phyloP scores from a whole-genome alignment of 805 yeast species.

The Cephaloascus fragrans region DNA sequence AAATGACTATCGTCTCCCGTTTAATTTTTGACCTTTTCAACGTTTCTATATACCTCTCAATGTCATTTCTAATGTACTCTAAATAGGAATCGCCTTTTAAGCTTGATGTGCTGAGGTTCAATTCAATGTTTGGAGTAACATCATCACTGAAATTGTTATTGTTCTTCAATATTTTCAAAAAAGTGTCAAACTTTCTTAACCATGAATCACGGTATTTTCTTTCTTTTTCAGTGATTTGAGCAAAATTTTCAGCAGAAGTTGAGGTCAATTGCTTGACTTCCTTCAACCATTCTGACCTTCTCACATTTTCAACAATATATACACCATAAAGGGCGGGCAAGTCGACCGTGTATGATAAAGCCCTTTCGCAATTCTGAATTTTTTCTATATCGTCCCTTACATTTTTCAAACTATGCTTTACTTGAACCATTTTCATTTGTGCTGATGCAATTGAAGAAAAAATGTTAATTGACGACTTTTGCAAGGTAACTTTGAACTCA shows the following conservation, averaged over 20 bases:
- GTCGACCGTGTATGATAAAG: constrained; percentile 38
- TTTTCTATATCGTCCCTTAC: constrained; percentile 23
- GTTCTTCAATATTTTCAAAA: constrained; percentile 14
- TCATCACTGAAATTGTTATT: constrained; percentile 5
- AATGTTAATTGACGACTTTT: background rate
- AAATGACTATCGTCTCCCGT: constrained; percentile 18
- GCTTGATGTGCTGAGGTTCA: constrained; percentile 21
- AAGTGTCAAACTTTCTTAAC: constrained; percentile 49
- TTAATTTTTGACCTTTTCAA: constrained; percentile 19
- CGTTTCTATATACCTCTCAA: constrained; percentile 21
- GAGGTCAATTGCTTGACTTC: constrained; percentile 24
- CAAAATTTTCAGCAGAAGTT: constrained; percentile 47
- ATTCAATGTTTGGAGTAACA: constrained; percentile 20
- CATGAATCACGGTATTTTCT: constrained; percentile 45
- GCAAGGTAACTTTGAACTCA: background rate
- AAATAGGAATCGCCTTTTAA: constrained; percentile 4
- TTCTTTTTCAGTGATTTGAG: constrained; percentile 49
- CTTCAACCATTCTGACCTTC: constrained; percentile 48
- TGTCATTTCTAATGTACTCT: background rate
- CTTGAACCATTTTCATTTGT: constrained; percentile 1
- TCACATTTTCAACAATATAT: constrained; percentile 49
- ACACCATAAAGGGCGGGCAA: constrained; percentile 66
- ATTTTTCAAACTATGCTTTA: constrained; percentile 9
- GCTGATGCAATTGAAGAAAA: constrained; percentile 2
- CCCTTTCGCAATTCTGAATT: constrained; percentile 9